phyloP scores from a whole-genome alignment of 371 early-diverging fungal species.

The Fennellomyces sp. region DNA sequence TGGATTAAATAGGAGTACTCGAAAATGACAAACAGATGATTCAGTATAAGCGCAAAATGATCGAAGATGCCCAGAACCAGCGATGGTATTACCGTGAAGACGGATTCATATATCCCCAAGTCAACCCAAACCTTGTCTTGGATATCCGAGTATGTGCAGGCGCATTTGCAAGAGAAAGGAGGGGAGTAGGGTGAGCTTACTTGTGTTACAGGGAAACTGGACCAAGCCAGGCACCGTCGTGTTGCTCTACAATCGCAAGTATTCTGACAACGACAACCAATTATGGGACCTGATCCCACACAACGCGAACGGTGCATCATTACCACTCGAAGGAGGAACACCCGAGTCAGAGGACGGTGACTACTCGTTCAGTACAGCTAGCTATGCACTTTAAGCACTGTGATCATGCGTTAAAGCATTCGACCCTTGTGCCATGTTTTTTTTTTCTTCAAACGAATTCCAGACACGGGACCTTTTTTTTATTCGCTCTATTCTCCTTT shows the following conservation, averaged over 20 bases:
- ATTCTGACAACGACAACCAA: slow-evolving; percentile 46
- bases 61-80: slow-evolving; percentile 51
- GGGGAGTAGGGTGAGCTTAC: background rate
- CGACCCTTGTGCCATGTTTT: slow-evolving; percentile 3
- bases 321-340: background rate
- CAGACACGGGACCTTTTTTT: background rate
- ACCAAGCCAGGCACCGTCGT: slow-evolving; percentile 46
- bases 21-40: slow-evolving; percentile 49
- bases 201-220: slow-evolving; percentile 41
- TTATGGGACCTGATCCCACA: slow-evolving; percentile 47
- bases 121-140: slow-evolving; percentile 44
- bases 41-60: slow-evolving; percentile 50
- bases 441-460: background rate
- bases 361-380: slow-evolving; percentile 48
- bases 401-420: too few species aligned
- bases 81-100: slow-evolving; percentile 55
- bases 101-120: slow-evolving; percentile 51
- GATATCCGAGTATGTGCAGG: slow-evolving; percentile 43
- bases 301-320: background rate
- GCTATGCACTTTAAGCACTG: slow-evolving; percentile 39
- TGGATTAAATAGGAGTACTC: slow-evolving; percentile 23
- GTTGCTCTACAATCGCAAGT: slow-evolving; percentile 48
- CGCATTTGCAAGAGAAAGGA: background rate
- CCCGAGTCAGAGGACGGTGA: slow-evolving; percentile 25
- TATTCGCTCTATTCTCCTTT: background rate